These are phyloP conservation scores for Entomortierella lignicola DNA, from an alignment of 192 early-diverging fungal species.

Conservation along the genomic window DNA sequence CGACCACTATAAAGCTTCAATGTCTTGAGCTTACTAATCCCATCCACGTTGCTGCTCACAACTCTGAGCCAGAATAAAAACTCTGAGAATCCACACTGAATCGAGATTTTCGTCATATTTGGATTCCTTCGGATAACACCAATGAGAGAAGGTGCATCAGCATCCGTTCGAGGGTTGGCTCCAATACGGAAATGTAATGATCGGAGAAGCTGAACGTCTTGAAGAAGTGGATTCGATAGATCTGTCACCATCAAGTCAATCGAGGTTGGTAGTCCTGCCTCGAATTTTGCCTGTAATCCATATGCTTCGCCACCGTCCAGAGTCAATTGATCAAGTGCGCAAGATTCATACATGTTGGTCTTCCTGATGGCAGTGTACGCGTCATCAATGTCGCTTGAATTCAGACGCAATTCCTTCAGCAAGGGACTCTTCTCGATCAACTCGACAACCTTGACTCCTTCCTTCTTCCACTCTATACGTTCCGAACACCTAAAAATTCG, in stretches of 20 bases:
- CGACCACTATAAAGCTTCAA: constrained; percentile 5
- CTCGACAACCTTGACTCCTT: constrained; percentile 10
- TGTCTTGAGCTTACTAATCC: background rate
- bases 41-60: background rate
- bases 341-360: constrained; percentile 5
- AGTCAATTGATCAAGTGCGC: constrained; percentile 3
- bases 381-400: background rate
- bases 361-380: constrained; percentile 8
- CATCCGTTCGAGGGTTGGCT: background rate
- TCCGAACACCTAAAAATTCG: constrained; percentile 8
- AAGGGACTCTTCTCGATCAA: constrained; percentile 12
- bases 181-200: background rate
- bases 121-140: background rate
- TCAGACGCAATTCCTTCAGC: constrained; percentile 10
- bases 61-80: constrained; percentile 2
- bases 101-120: background rate
- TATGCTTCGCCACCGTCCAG: background rate
- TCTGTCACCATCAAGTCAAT: background rate
- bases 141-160: background rate
- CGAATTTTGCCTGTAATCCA: constrained; percentile 4
- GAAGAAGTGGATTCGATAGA: background rate
- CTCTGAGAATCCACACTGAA: background rate
- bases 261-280: background rate
- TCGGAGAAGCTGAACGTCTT: background rate
- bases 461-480: constrained; percentile 24